These are phyloP conservation scores for Fusarium napiforme DNA, from an alignment of 2,329 filamentous ascomycete species.

Conservation along the genomic window DNA sequence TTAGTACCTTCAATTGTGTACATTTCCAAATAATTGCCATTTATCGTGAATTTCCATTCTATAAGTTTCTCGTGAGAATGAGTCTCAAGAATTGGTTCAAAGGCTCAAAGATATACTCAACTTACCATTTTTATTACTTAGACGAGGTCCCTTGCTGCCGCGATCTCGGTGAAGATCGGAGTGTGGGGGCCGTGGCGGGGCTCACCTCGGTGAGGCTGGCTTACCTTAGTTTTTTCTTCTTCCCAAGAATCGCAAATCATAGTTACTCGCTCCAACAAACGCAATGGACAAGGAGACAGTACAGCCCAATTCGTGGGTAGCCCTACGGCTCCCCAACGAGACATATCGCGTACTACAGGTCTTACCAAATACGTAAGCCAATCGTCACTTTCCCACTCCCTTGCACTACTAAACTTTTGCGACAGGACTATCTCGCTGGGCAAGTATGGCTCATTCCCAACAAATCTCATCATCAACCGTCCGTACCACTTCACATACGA, in stretches of 20 bases:
- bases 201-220: conserved; percentile 46
- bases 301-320: conserved; percentile 70
- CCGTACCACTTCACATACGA: conserved; percentile 95
- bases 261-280: conserved; percentile 9
- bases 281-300: conserved; percentile 49
- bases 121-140: not conserved
- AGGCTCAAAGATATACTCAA: too few relatives aligned
- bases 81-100: too few relatives aligned
- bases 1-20: accelerated
- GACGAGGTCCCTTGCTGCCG: not conserved
- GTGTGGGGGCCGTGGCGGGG: conserved; percentile 40
- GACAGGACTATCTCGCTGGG: conserved; percentile 84
- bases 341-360: conserved; percentile 67
- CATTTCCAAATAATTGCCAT: not conserved
- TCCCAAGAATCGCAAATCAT: conserved; percentile 20
- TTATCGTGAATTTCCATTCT: too few relatives aligned
- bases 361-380: conserved; percentile 67
- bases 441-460: conserved; percentile 91
- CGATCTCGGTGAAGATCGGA: conserved; percentile 32
- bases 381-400: not conserved
- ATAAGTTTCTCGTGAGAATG: not conserved
- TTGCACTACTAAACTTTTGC: conserved; percentile 43
- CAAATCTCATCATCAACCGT: conserved; percentile 89
- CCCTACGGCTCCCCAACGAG: conserved; percentile 68
- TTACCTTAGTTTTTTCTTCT: conserved; percentile 42